phyloP scores from a whole-genome alignment of 2,329 filamentous ascomycete genomes.

The Fulvia fulva region DNA sequence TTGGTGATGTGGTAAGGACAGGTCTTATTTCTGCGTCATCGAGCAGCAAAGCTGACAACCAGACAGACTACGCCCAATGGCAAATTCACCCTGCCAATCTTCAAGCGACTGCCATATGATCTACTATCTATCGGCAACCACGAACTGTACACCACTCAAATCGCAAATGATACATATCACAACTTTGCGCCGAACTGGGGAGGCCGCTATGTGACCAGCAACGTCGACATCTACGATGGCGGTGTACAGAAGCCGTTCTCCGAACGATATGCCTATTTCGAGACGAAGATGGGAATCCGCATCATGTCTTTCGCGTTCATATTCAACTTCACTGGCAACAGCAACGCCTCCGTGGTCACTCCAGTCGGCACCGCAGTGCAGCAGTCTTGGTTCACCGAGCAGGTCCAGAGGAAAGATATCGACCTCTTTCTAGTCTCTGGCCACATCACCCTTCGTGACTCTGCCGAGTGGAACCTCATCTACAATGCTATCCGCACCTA shows the following conservation, averaged over 20 bases:
- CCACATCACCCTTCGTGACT: constrained; percentile 55
- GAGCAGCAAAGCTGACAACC: neutral
- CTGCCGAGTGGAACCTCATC: constrained; percentile 46
- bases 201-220: constrained; percentile 52
- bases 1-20: constrained; percentile 51
- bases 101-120: constrained; percentile 46
- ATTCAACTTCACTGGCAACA: constrained; percentile 53
- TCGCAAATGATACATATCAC: constrained; percentile 59
- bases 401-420: constrained; percentile 54
- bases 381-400: constrained; percentile 58
- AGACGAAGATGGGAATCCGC: constrained; percentile 45
- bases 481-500: constrained; percentile 56
- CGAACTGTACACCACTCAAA: constrained; percentile 60
- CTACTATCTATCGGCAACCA: constrained; percentile 58
- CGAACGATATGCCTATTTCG: constrained; percentile 48
- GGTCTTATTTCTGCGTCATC: neutral
- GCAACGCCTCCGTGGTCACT: constrained; percentile 59
- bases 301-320: constrained; percentile 53
- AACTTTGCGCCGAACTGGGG: constrained; percentile 57
- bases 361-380: constrained; percentile 50
- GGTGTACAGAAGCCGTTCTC: constrained; percentile 32
- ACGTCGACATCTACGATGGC: constrained; percentile 44
- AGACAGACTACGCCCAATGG: constrained; percentile 53
- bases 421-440: constrained; percentile 63
- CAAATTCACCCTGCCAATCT: constrained; percentile 50